Evolutionary conservation across 768 basidiomycete genomes (phyloP), one percentile per base, ranked within the genome.

Genomic region (Tricholoma terreum): DNA sequence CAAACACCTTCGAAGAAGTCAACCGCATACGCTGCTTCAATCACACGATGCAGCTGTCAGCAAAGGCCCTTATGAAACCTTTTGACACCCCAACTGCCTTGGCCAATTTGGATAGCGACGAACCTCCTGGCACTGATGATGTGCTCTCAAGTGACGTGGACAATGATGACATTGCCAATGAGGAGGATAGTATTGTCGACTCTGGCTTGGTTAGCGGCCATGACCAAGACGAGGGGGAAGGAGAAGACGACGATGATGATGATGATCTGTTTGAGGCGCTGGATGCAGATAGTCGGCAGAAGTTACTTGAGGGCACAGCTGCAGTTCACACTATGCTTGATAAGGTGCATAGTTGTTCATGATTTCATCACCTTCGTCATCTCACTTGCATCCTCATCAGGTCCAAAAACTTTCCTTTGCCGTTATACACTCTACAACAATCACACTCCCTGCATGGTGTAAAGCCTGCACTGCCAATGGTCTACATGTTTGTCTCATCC

Each of bases 11-110:
- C 3, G 72, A 72, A 2, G 17, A 31, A 0, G 58, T 54, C 0
- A 73, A 64, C 22, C 71, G 63, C 1, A 67, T 66, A 0, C 48
- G 65, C 0, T 81, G 79, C 58, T 78, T 81, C 52, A 54, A 61
- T 0, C 79, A 80, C 49, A 62, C 75, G 4, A n/a, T 78, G 19
- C 76, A 73, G 35, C 62, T 80, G 0, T 62, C 73, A 1, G 75
- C 72, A 0, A 74, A 76, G 51, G 62, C 58, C 0, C 17, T 76
- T 0, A 34, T 78, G 0, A 1, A 53, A 0, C 61, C 67, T 50
- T 79, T 79, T 2, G 31, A 33, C 31, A 33, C 31, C 5, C 31
- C 31, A 33, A 43, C 22, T 6, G 63, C 59, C 19, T 57, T 67
- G 9, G 63, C 59, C 27, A 49, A 54, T 52, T 11, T 50, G 6